Evolutionary conservation across 208 protist species (phyloP).

Genomic region (Leishmania arabica): DNA sequence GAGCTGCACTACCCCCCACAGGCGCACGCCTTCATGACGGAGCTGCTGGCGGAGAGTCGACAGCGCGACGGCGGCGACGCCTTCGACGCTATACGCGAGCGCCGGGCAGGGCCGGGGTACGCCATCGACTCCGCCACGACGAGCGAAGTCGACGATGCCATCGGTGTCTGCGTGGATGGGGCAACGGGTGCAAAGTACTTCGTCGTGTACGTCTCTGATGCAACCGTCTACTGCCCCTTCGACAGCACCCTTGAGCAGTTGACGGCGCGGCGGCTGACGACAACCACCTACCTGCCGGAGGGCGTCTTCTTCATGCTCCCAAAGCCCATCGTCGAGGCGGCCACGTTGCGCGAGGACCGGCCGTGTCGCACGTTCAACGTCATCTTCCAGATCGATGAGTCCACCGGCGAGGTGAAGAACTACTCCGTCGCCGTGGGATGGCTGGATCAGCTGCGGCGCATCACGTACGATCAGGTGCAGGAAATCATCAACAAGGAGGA

Average conservation of each 20-base stretch:
- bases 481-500: conserved; percentile 44
- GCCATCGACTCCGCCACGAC: conserved; percentile 90
- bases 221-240: conserved; percentile 87
- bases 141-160: conserved; percentile 91
- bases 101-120: conserved; percentile 56
- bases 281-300: conserved; percentile 90
- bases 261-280: conserved; percentile 77
- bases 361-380: conserved; percentile 90
- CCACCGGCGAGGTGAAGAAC: conserved; percentile 69
- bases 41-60: conserved; percentile 41
- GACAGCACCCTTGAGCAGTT: conserved; percentile 82
- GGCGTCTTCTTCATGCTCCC: conserved; percentile 91
- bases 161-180: conserved; percentile 69
- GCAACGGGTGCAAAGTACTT: conserved; percentile 67
- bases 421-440: conserved; percentile 78
- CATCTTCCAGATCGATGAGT: conserved; percentile 74
- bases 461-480: conserved; percentile 90
- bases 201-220: conserved; percentile 88
- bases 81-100: conserved; percentile 66
- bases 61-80: conserved; percentile 66
- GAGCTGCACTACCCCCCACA: conserved; percentile 69
- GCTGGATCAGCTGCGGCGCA: conserved; percentile 74
- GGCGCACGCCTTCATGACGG: conserved; percentile 57
- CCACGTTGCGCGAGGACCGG: conserved; percentile 82
- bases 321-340: conserved; percentile 81